Conservation (phyloP, 331 rosid species). For the Pyrus hybrid region DNA sequence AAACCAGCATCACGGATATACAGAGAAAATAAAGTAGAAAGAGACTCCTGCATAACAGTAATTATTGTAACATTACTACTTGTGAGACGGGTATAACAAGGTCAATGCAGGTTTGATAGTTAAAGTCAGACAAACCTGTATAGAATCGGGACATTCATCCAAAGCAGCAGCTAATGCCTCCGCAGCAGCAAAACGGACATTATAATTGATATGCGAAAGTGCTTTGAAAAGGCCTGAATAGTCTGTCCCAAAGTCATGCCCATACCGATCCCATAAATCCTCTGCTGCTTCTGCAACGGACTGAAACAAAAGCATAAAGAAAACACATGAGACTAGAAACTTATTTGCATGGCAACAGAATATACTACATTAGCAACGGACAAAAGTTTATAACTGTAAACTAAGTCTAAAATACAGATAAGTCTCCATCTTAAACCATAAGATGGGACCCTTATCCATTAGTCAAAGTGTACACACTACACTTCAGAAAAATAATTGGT, state of each 20-base stretch:
- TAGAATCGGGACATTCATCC: constrained; percentile 87
- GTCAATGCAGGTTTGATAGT: background rate
- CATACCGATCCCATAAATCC: constrained; percentile 96
- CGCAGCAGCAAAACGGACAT: constrained; percentile 85
- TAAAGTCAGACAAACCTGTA: constrained; percentile 53
- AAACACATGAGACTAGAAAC: background rate
- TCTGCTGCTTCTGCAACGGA: constrained; percentile 88
- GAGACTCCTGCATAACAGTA: constrained; percentile 62
- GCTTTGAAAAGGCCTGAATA: constrained; percentile 84
- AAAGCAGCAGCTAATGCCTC: constrained; percentile 95
- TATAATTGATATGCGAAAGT: constrained; percentile 73
- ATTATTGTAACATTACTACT: background rate
- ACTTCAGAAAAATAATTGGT: background rate
- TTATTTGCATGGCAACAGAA: background rate
- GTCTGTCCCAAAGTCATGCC: constrained; percentile 82
- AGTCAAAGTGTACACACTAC: background rate
- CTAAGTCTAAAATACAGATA: background rate
- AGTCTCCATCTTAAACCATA: background rate
- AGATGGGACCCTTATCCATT: background rate
- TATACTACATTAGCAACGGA: too few species aligned
- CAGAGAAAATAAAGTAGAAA: constrained; percentile 77
- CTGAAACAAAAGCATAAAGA: constrained; percentile 33
- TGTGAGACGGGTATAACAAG: constrained; percentile 3
- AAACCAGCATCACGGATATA: constrained; percentile 68
- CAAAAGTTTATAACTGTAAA: background rate